These are phyloP conservation scores for Fragaria nilgerrensis DNA, from an alignment of 306 rosid species.

Conservation along the genomic window DNA sequence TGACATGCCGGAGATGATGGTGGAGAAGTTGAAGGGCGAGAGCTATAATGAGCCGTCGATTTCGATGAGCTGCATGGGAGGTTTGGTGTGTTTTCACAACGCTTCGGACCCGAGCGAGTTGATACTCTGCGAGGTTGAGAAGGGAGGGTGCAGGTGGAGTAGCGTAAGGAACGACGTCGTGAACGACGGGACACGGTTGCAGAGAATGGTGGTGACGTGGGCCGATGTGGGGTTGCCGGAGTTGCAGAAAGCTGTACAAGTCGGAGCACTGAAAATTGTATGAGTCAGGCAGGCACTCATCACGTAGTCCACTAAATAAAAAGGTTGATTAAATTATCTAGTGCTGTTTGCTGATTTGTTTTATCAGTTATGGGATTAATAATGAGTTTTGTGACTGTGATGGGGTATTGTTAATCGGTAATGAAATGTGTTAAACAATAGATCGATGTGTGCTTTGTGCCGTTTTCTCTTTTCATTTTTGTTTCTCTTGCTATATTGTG, in stretches of 20 bases:
- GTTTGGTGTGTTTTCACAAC: conserved; percentile 46
- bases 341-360: background rate
- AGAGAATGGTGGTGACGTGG: conserved; percentile 50
- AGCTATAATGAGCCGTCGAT: conserved; percentile 38
- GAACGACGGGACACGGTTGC: conserved; percentile 24
- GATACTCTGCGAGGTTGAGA: conserved; percentile 41
- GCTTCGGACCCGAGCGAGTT: conserved; percentile 33
- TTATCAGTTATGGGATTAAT: background rate
- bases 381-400: background rate
- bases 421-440: background rate
- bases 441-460: background rate
- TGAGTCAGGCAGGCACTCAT: background rate
- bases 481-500: background rate
- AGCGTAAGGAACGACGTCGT: conserved; percentile 37
- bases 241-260: conserved; percentile 30
- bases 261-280: conserved; percentile 14
- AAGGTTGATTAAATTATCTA: background rate
- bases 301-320: background rate
- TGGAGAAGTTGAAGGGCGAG: conserved; percentile 43
- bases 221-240: conserved; percentile 41
- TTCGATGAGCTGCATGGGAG: conserved; percentile 38
- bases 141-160: conserved; percentile 45
- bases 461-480: background rate
- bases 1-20: conserved; percentile 64
- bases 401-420: background rate